Evolutionary conservation across 306 rosid genomes (phyloP).

Genomic region (Fragaria iinumae): DNA sequence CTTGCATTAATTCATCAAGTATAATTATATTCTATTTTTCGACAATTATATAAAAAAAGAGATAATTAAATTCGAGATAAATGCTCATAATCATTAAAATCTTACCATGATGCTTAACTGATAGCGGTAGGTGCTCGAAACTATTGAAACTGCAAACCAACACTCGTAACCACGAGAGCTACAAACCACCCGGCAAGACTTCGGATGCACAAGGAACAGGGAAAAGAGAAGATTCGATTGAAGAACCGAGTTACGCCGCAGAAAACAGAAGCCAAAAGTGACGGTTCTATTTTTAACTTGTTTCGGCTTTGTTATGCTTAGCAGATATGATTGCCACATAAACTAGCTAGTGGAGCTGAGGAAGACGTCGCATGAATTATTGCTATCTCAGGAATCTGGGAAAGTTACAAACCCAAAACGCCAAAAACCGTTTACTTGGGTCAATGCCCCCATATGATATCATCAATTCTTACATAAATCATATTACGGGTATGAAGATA

Average conservation of each 20-base stretch:
- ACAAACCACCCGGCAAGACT: neutral
- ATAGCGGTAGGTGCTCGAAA: neutral
- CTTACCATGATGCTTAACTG: neutral
- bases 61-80: neutral
- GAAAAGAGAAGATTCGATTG: neutral
- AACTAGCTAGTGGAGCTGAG: neutral
- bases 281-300: neutral
- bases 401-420: neutral
- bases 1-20: constrained; percentile 1
- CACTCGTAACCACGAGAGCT: neutral
- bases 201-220: neutral
- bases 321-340: neutral
- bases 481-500: neutral
- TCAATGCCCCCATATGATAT: neutral
- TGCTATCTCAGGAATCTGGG: neutral
- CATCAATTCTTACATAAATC: neutral
- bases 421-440: constrained; percentile 18
- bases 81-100: neutral
- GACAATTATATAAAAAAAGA: neutral
- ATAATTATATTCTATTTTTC: neutral
- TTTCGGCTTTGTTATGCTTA: neutral
- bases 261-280: neutral
- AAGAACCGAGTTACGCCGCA: neutral
- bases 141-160: neutral
- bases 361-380: neutral